These are phyloP conservation scores for Trametes gibbosa DNA, from an alignment of 768 basidiomycete genomes.

Conservation along the genomic window DNA sequence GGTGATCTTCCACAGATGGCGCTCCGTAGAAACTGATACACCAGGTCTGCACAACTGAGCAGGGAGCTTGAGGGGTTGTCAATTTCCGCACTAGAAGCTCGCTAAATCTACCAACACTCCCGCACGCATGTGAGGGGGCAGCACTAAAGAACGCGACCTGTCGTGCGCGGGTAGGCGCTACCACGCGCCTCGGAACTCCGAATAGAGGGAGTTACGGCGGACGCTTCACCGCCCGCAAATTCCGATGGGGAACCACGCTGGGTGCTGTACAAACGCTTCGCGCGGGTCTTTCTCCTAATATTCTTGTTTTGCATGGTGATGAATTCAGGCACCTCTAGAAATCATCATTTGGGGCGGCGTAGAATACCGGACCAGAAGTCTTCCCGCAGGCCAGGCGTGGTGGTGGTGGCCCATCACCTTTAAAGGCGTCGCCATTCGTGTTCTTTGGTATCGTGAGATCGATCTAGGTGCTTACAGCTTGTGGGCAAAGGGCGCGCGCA, in stretches of 20 bases:
- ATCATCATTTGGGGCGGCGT: too few species aligned
- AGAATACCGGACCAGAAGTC: not conserved
- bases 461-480: too few species aligned
- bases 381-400: not conserved
- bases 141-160: too few species aligned
- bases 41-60: too few species aligned
- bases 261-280: not conserved
- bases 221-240: not conserved
- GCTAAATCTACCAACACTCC: not conserved
- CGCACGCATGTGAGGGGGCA: not conserved
- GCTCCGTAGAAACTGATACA: too few species aligned
- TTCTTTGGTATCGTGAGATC: not conserved
- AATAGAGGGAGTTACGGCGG: not conserved
- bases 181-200: conserved; percentile 4
- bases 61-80: too few species aligned
- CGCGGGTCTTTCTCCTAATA: not conserved
- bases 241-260: not conserved
- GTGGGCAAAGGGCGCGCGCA: not conserved
- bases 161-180: too few species aligned
- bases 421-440: too few species aligned
- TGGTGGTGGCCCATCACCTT: not conserved
- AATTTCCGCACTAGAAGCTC: not conserved
- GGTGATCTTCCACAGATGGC: too few species aligned
- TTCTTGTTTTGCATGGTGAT: not conserved
- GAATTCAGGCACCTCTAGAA: not conserved